Percentiles rank a stretch among this genome's conserved stretches.
Conservation (phyloP, 768 basidiomycete species). For the Symmetrospora coprosmae region DNA sequence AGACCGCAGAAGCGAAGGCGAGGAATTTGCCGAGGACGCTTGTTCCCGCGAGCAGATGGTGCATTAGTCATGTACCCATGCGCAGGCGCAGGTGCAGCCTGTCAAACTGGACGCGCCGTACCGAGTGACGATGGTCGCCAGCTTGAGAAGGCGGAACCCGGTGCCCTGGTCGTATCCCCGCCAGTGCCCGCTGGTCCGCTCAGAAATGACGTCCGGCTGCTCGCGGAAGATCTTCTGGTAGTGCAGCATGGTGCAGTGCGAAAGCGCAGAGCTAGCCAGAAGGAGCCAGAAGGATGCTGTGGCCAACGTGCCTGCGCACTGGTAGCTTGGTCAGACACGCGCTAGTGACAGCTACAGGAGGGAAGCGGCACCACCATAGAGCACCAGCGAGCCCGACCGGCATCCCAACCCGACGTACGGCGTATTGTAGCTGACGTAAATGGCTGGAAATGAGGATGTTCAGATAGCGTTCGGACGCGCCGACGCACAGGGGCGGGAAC, state of each 20-base stretch:
- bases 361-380: neutral
- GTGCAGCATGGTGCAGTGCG: neutral
- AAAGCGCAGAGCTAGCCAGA: neutral
- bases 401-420: neutral
- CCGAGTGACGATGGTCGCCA: neutral
- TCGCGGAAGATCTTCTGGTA: neutral
- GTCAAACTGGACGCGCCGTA: neutral
- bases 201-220: neutral
- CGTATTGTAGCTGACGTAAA: slow-evolving; percentile 5
- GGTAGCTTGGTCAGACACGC: neutral
- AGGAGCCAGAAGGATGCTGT: neutral
- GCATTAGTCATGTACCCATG: no score
- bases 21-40: neutral
- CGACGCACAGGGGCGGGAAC: no score
- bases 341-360: neutral
- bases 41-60: neutral
- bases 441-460: no score
- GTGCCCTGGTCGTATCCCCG: neutral
- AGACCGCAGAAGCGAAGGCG: neutral
- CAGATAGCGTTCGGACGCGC: no score
- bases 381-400: neutral
- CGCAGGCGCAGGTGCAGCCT: no score
- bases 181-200: no score
- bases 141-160: neutral
- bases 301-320: neutral